Base-by-base conservation (phyloP, 257 asterid genomes). In the Solanum appendiculatum region DNA sequence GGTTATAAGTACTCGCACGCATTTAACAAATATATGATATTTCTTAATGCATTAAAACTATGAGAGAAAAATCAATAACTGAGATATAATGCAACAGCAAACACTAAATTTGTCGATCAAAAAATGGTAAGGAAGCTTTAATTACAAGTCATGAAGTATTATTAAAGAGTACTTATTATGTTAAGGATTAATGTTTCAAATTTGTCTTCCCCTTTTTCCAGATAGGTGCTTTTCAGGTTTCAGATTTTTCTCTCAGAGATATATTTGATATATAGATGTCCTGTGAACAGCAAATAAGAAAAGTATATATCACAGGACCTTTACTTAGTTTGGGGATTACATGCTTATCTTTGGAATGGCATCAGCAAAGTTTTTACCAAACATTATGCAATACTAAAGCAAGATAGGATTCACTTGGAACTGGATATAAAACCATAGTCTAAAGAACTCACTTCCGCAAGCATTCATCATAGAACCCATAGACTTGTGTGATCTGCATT, bases 391-490 rank as follows among this genome's bases (percentile, higher is more conserved):
- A 29, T 44, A 34, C 39, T 85, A 51, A 54, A 86, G 69, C 23
- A 42, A 37, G 9, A n/a, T 48, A 39, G 42, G 40, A 33, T 64
- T 39, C 14, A 83, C 34, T 63, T 40, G 81, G 64, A 34, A 18
- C 85, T 34, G 63, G 66, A 18, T 42, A 42, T 44, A 73, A 72
- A 44, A 39, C 86, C 23, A 69, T 15, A 84, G 56, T 51, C 16
- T 83, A 56, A 70, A 70, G 88, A 87, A 89, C 94, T 92, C 48
- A 92, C 94, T 92, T 92, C 86, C 94, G 87, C 88, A 92, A 82
- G 88, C 94, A 92, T 82, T 91, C 94, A 75, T 92, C 94, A 82
- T 91, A 92, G 88, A 92, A 92, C 64, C 94, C 94, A 89, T 91
- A 92, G 60, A 92, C 94, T 86, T 92, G 94, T 1, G 94, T 92